Evolutionary conservation across 495 filamentous ascomycete genomes (phyloP), one percentile per base, ranked within the genome.

Genomic region (Penicillium chermesinum): DNA sequence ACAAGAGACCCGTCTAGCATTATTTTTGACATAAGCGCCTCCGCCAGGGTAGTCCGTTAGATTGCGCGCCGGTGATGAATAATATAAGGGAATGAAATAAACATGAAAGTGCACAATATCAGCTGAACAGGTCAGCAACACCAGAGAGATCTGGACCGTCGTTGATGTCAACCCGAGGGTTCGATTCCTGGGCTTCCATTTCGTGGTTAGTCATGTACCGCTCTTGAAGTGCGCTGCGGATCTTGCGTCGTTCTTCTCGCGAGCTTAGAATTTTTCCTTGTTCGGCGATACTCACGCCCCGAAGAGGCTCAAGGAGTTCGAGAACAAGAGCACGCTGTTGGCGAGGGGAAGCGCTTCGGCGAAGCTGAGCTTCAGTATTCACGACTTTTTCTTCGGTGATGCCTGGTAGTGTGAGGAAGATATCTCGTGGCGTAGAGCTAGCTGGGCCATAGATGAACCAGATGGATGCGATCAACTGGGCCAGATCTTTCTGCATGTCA

Each of bases 401-500:
- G 10, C 76, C 79, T 5, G 82, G 82, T 34, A 86, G 64, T 19
- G 70, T 76, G 14, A 82, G 61, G 14, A 86, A 70, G 9, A 84
- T 68, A 1, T 67, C 52, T 12, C 73, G 73, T 12, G 76, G 76
- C 8, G 68, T 79, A 7, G 60, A 54, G 27, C 86, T 93, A 30
- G 74, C 61, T 1, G 73, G 69, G 5, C 74, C 80, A 60, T 95
- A 96, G 17, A 85, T 71, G 4, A 83, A 74, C 61, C 94, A 76
- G 46, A 96, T 93, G 5, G 82, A 78, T 1, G 90, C 90, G 54
- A 99, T 95, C 3, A 96, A 77, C 27, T 83, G 76, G 12, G 89
- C 93, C 8, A 97, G 78, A 30, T 97, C 93, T 64, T 89, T 94
- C 58, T 99, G 93, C 58, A 91, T 80, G 48, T 99, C 93, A 34